A percentile compares a stretch with the other conserved stretches of the same genome.
Conservation (phyloP, 208 protist genomes). For the Acanthamoeba quina region DNA sequence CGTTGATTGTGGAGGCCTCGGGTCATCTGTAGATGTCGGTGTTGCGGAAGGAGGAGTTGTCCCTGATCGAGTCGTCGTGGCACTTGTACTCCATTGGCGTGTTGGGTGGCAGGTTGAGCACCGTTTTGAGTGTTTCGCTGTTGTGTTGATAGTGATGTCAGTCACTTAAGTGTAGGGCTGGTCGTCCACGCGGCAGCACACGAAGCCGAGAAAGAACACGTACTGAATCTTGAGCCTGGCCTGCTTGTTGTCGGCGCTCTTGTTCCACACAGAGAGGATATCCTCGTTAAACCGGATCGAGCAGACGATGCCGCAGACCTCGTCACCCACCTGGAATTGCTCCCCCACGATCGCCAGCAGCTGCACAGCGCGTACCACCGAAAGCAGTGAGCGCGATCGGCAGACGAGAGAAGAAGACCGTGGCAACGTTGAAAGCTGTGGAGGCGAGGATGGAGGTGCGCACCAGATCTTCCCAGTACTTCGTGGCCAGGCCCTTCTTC, state of each 20-base stretch:
- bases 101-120: conserved; percentile 72
- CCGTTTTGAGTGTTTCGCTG: conserved; percentile 74
- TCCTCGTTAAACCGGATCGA: conserved; percentile 82
- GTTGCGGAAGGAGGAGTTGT: conserved; percentile 79
- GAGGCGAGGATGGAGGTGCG: neutral
- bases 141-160: neutral
- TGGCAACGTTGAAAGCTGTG: neutral
- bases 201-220: neutral
- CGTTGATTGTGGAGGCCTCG: neutral
- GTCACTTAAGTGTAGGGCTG: too few relatives aligned
- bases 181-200: too few relatives aligned
- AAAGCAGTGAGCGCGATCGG: neutral
- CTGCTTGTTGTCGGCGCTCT: conserved; percentile 75
- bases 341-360: conserved; percentile 88
- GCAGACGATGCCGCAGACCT: conserved; percentile 85
- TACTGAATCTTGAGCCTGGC: conserved; percentile 71
- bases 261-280: conserved; percentile 86
- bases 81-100: conserved; percentile 84
- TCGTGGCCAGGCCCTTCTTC: conserved; percentile 83
- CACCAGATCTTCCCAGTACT: conserved; percentile 89
- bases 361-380: conserved; percentile 21
- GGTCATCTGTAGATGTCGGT: conserved; percentile 71
- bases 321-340: conserved; percentile 86
- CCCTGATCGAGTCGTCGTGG: conserved; percentile 77
- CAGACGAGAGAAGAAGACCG: too few relatives aligned